Percentiles rank a stretch among this genome's conserved stretches.
Evolutionary conservation across 495 filamentous ascomycete genomes (phyloP).

Genomic region (Talaromyces stipitatus): DNA sequence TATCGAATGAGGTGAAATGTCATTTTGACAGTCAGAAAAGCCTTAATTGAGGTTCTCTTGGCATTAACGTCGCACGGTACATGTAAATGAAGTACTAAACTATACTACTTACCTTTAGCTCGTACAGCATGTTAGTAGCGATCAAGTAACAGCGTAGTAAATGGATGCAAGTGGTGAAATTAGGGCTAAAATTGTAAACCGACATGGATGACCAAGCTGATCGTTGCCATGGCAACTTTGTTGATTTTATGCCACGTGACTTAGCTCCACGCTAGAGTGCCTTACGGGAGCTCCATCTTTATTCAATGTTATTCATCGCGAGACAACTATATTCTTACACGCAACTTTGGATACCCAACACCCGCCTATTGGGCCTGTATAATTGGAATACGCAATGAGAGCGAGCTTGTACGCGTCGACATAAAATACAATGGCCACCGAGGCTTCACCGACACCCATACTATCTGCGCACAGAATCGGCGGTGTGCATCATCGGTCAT

Average conservation of each 20-base stretch:
- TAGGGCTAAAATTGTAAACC: background rate
- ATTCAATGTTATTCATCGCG: background rate
- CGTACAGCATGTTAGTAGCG: no score
- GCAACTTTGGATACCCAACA: background rate
- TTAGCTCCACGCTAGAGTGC: background rate
- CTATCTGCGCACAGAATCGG: constrained; percentile 28
- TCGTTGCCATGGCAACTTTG: background rate
- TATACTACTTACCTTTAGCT: no score
- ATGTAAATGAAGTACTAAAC: no score
- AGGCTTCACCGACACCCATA: constrained; percentile 33
- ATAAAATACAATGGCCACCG: constrained; percentile 17
- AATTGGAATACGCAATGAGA: constrained; percentile 2
- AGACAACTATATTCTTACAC: constrained; percentile 1
- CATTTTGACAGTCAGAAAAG: no score
- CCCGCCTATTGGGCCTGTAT: background rate
- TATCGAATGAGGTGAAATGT: no score
- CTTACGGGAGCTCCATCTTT: background rate
- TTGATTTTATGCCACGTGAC: background rate
- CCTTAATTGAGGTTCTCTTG: no score
- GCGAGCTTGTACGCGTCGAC: constrained; percentile 5
- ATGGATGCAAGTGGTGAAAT: no score
- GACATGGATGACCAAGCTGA: no score
- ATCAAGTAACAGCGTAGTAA: no score
- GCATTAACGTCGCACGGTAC: no score
- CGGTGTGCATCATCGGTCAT: constrained; percentile 30